Evolutionary conservation across 2,329 filamentous ascomycete species (phyloP), one percentile per base, ranked within the genome.

Genomic region (Scortechinia acanthostroma): DNA sequence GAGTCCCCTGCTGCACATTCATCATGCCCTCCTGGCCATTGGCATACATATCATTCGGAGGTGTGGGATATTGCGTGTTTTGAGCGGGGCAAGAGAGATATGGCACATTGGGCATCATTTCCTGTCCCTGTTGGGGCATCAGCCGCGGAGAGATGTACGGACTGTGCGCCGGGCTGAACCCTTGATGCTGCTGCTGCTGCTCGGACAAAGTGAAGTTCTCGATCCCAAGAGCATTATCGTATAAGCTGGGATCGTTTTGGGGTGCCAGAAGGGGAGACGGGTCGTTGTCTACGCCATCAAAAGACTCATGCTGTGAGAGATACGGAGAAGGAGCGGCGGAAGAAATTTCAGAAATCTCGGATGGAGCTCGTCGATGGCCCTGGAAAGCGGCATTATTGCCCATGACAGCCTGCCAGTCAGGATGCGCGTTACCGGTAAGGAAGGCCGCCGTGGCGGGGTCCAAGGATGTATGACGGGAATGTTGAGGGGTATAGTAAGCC

Each of bases 281-380:
- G 46, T 84, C 74, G 50, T 79, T 69, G 25, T 86, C 77, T 44
- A 76, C 71, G n/a, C 71, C 65, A 17, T 95, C 90, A 56, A 95
- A 94, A 50, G 71, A 79, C 55, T 96, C 91, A 48, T 86, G 76
- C 52, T 85, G 85, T 21, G 76, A 77, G 47, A 95, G 66, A 57
- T 88, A 89, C 3, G 91, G 91, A 16, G 91, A 96, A 20, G 83
- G 86, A 19, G 87, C 83, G 15, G 83, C 87, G 16, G 89, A 95
- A 3, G 84, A 95, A 4, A 95, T 83, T 53, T 96, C 91, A 2
- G 90, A 95, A 56, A 85, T 89, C 54, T 96, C 91, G n/a, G 91
- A 96, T 1, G 88, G 87, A 28, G 80, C 83, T 56, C 91, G 80
- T 53, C 90, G 78, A 59, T 96, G 91, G n/a, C 78, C 73, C 52